A percentile compares a stretch with the other conserved stretches of the same genome.
These are phyloP conservation scores for Fusarium decemcellulare DNA, from an alignment of 2,329 filamentous ascomycete genomes.

Conservation along the genomic window DNA sequence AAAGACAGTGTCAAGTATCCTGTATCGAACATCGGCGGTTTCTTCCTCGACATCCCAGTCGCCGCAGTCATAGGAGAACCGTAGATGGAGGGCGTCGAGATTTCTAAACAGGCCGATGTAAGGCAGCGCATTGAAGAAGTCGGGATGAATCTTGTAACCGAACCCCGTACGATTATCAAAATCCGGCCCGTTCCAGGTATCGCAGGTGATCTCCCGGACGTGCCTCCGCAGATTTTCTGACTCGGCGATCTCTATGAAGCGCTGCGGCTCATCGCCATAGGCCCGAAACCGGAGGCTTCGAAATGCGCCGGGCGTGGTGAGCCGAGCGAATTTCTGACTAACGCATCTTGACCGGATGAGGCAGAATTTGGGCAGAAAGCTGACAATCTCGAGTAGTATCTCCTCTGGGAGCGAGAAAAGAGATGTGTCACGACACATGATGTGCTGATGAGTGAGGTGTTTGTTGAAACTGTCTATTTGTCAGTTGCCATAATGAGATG, in stretches of 20 bases:
- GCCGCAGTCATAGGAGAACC: not conserved
- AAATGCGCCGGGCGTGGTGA: slow-evolving; percentile 6
- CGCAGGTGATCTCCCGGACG: slow-evolving; percentile 21
- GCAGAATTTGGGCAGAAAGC: not conserved
- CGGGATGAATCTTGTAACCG: not conserved
- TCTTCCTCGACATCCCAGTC: not conserved
- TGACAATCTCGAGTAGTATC: not conserved
- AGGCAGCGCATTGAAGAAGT: slow-evolving; percentile 18
- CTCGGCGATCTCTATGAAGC: not conserved
- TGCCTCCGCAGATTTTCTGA: not conserved
- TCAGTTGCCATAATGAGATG: too few species aligned
- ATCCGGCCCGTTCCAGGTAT: slow-evolving; percentile 8
- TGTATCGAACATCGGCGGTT: slow-evolving; percentile 2
- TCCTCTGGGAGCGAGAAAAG: not conserved
- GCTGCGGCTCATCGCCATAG: slow-evolving; percentile 1
- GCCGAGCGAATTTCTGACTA: not conserved
- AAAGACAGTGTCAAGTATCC: slow-evolving; percentile 22
- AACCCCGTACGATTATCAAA: not conserved
- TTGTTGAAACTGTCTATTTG: not conserved
- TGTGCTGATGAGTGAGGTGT: not conserved
- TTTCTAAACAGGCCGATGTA: slow-evolving; percentile 9
- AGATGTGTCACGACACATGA: not conserved
- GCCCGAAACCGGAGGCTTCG: slow-evolving; percentile 16
- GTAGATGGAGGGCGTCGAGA: slow-evolving; percentile 15
- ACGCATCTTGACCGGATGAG: slow-evolving; percentile 8